Conservation (phyloP, 2,329 filamentous ascomycete species). For the Alternaria novae-zelandiae region DNA sequence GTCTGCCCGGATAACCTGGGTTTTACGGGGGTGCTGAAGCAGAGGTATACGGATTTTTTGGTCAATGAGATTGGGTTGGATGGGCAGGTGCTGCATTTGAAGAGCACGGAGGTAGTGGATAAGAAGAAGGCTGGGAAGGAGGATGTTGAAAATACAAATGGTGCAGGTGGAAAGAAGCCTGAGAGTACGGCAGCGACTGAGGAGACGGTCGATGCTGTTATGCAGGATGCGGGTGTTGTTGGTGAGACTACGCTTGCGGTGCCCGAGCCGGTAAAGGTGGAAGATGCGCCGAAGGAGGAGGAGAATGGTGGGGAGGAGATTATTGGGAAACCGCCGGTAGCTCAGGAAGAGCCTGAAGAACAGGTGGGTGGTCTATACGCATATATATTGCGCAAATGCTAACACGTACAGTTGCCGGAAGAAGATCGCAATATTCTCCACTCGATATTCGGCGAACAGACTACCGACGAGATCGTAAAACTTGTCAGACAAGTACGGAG, state of each 20-base stretch:
- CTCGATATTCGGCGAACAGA: conserved; percentile 59
- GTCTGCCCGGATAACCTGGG: conserved; percentile 63
- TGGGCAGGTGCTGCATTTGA: conserved; percentile 77
- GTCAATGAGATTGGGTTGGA: conserved; percentile 85
- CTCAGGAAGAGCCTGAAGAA: conserved; percentile 20
- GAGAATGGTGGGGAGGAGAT: conserved; percentile 8
- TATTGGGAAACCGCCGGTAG: background rate
- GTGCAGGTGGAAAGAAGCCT: conserved; percentile 11
- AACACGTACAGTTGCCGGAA: conserved; percentile 40
- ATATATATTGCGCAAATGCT: background rate
- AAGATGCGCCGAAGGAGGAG: conserved; percentile 4
- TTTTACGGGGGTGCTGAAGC: conserved; percentile 71
- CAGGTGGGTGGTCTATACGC: conserved; percentile 13
- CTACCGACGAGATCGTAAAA: conserved; percentile 58
- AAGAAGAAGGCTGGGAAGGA: conserved; percentile 26
- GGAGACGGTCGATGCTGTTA: conserved; percentile 28
- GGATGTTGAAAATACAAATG: conserved; percentile 14
- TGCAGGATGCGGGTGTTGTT: conserved; percentile 15
- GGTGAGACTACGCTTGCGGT: conserved; percentile 22
- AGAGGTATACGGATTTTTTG: conserved; percentile 86
- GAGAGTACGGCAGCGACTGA: conserved; percentile 27
- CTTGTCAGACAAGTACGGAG: conserved; percentile 63
- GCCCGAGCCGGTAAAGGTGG: background rate
- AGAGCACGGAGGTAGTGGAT: conserved; percentile 48
- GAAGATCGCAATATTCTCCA: conserved; percentile 49